These are phyloP conservation scores for Leptomonas seymouri DNA, from an alignment of 208 protist genomes.

Conservation along the genomic window DNA sequence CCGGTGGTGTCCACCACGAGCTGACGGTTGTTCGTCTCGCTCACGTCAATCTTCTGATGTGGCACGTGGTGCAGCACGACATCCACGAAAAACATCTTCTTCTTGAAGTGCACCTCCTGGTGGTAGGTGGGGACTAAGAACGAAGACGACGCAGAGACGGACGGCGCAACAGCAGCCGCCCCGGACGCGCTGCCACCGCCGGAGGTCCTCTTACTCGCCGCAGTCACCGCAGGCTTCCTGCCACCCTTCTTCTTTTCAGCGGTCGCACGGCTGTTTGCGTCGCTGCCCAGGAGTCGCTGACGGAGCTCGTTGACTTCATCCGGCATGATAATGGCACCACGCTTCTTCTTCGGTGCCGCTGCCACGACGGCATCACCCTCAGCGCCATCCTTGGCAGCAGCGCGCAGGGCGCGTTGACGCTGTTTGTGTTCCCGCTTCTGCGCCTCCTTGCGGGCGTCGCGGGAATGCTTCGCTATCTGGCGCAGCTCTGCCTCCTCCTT, in stretches of 20 bases:
- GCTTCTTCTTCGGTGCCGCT: constrained; percentile 28
- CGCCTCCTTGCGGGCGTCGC: constrained; percentile 58
- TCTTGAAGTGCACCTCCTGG: constrained; percentile 86
- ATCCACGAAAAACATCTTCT: constrained; percentile 70
- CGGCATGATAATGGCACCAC: constrained; percentile 76
- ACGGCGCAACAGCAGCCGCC: constrained; percentile 9
- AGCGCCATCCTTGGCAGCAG: constrained; percentile 22
- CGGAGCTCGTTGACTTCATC: constrained; percentile 69
- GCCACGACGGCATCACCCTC: background rate
- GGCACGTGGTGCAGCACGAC: constrained; percentile 87
- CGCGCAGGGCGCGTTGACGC: constrained; percentile 31
- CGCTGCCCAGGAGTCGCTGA: constrained; percentile 37
- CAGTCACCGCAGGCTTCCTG: constrained; percentile 14
- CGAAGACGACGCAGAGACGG: constrained; percentile 19
- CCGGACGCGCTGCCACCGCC: background rate
- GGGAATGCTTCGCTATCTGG: constrained; percentile 70
- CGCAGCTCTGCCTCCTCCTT: constrained; percentile 89
- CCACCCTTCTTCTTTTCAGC: constrained; percentile 8
- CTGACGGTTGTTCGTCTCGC: constrained; percentile 46
- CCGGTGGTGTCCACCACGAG: constrained; percentile 78
- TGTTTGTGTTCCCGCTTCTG: constrained; percentile 48
- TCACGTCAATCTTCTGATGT: constrained; percentile 67
- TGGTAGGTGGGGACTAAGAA: constrained; percentile 55
- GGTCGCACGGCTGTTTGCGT: background rate
- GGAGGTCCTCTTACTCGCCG: constrained; percentile 6